Conservation (phyloP, 192 early-diverging fungal genomes). For the Backusella tarrabulga region DNA sequence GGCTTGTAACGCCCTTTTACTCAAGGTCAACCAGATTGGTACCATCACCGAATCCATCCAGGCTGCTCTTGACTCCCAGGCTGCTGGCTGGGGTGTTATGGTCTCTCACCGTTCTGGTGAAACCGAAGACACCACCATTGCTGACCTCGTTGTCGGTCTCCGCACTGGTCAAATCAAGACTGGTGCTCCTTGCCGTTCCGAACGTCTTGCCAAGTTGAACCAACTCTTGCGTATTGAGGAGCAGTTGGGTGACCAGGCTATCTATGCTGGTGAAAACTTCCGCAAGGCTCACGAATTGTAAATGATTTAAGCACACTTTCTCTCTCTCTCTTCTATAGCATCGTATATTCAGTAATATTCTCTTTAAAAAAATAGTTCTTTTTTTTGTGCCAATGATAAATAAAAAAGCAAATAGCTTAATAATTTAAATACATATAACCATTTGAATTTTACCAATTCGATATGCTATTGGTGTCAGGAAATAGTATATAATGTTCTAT, state of each 20-base stretch:
- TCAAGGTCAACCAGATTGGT: conserved; percentile 99
- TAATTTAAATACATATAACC: neutral
- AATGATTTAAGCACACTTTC: conserved; percentile 14
- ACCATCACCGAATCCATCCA: conserved; percentile 95
- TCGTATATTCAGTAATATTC: neutral
- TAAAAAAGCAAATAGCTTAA: neutral
- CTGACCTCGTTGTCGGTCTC: conserved; percentile 96
- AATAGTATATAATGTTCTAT: too few species aligned
- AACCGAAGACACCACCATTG: conserved; percentile 97
- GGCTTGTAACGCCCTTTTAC: conserved; percentile 89
- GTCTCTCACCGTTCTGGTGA: conserved; percentile 99
- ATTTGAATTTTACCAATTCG: neutral
- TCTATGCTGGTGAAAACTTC: conserved; percentile 95
- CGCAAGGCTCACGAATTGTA: conserved; percentile 67
- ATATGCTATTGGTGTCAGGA: too few species aligned
- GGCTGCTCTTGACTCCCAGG: conserved; percentile 72
- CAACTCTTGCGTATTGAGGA: conserved; percentile 98
- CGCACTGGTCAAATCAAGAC: conserved; percentile 98
- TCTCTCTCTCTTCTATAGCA: neutral
- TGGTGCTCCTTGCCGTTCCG: conserved; percentile 96
- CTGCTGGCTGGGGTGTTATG: conserved; percentile 98
- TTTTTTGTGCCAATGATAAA: neutral
- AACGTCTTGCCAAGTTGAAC: conserved; percentile 99
- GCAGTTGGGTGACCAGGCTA: conserved; percentile 87
- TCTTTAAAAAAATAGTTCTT: neutral